These are phyloP conservation scores for Solanum rostratum DNA, from an alignment of 257 asterid species.

Conservation along the genomic window DNA sequence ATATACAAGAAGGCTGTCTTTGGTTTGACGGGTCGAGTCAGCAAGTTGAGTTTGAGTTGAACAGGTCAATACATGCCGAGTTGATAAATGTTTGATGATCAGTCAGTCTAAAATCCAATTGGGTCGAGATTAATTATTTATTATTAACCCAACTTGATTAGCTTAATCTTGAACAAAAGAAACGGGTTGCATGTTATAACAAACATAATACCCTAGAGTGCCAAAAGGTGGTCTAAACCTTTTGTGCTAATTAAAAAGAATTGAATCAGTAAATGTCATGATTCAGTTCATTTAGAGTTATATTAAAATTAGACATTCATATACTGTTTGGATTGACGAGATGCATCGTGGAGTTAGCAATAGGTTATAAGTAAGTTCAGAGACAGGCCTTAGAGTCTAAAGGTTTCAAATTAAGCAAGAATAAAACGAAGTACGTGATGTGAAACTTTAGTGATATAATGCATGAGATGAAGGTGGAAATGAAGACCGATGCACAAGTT, in stretches of 20 bases:
- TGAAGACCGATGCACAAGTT: not conserved
- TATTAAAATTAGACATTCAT: not conserved
- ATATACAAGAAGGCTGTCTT: not conserved
- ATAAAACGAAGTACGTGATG: no score
- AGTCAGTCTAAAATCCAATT: not conserved
- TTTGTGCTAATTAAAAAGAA: not conserved
- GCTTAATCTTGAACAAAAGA: not conserved
- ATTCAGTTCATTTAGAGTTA: not conserved
- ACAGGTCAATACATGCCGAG: not conserved
- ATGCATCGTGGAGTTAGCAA: not conserved
- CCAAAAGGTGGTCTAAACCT: not conserved
- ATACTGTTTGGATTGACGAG: not conserved
- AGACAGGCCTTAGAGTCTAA: no score
- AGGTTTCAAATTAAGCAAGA: no score
- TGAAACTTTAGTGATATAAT: no score
- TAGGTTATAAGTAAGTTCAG: not conserved
- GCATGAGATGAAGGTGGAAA: no score
- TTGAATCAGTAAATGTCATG: not conserved
- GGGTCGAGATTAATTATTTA: not conserved
- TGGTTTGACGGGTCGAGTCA: not conserved
- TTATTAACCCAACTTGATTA: not conserved
- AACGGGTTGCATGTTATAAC: not conserved
- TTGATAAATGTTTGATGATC: not conserved
- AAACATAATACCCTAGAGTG: not conserved
- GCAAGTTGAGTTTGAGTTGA: not conserved